Evolutionary conservation across 352 stramenopile species (phyloP).

Genomic region (Phytophthora multivora): DNA sequence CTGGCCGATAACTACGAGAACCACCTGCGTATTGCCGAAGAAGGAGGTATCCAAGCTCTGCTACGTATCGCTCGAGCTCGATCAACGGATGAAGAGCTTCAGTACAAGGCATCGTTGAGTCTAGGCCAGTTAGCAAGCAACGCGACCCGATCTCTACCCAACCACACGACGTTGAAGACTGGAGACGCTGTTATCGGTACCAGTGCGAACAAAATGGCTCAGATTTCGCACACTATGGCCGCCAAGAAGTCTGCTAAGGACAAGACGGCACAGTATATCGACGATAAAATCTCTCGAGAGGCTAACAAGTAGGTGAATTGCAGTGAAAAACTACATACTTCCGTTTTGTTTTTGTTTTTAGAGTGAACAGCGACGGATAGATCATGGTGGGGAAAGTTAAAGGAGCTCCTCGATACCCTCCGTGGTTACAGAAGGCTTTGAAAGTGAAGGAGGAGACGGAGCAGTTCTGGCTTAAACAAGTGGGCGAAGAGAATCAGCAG

Average conservation of each 20-base stretch:
- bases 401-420: conserved; percentile 49
- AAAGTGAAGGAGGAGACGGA: conserved; percentile 43
- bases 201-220: conserved; percentile 77
- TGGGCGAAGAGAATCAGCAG: conserved; percentile 7
- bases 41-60: conserved; percentile 95
- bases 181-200: conserved; percentile 63
- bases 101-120: conserved; percentile 95
- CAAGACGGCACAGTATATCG: conserved; percentile 80
- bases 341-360: too few relatives aligned
- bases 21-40: conserved; percentile 94
- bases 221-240: conserved; percentile 71
- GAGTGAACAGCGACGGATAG: too few relatives aligned
- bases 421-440: conserved; percentile 72
- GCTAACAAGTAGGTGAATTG: conserved; percentile 33
- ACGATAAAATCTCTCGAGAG: conserved; percentile 73
- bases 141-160: conserved; percentile 76
- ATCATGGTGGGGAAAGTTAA: neutral
- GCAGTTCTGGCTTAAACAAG: conserved; percentile 34
- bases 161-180: conserved; percentile 53
- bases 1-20: conserved; percentile 98
- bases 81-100: conserved; percentile 93
- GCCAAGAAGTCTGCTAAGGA: conserved; percentile 64
- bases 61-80: conserved; percentile 90
- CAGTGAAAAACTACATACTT: neutral
- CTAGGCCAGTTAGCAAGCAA: conserved; percentile 94